A percentile compares a stretch with the other conserved stretches of the same genome.
These are phyloP conservation scores for Haematococcus sp. DNA, from an alignment of 139 green algal genomes.

Conservation along the genomic window DNA sequence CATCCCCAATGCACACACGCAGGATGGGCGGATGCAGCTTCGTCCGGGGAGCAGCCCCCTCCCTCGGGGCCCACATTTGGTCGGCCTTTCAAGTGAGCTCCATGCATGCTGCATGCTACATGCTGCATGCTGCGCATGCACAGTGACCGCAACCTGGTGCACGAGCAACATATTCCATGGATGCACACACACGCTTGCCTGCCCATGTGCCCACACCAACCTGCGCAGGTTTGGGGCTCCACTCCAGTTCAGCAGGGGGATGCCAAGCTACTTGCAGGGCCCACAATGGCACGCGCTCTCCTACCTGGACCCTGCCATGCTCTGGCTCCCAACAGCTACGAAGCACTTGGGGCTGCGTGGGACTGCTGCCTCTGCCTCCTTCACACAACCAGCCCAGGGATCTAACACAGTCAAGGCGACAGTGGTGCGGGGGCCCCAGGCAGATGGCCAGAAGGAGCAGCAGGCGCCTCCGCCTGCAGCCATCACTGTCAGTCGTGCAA, in stretches of 20 bases:
- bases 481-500: constrained; percentile 14
- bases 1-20: too few species aligned
- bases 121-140: background rate
- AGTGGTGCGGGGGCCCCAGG: background rate
- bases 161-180: too few species aligned
- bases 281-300: constrained; percentile 9
- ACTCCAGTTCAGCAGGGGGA: background rate
- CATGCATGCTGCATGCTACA: too few species aligned
- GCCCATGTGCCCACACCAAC: too few species aligned
- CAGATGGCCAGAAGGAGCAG: background rate
- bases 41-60: too few species aligned
- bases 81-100: too few species aligned
- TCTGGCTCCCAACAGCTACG: constrained; percentile 5
- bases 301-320: constrained; percentile 15
- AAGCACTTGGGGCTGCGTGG: background rate
- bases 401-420: background rate
- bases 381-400: background rate
- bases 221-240: constrained; percentile 1
- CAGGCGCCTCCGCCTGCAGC: background rate
- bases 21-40: too few species aligned
- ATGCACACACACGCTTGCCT: too few species aligned
- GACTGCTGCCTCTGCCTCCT: background rate
- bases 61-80: too few species aligned
- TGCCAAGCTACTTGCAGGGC: constrained; percentile 3
- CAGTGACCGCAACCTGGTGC: too few species aligned